These are phyloP conservation scores for Globisporangium megalacanthum DNA, from an alignment of 352 stramenopile species.

Conservation along the genomic window DNA sequence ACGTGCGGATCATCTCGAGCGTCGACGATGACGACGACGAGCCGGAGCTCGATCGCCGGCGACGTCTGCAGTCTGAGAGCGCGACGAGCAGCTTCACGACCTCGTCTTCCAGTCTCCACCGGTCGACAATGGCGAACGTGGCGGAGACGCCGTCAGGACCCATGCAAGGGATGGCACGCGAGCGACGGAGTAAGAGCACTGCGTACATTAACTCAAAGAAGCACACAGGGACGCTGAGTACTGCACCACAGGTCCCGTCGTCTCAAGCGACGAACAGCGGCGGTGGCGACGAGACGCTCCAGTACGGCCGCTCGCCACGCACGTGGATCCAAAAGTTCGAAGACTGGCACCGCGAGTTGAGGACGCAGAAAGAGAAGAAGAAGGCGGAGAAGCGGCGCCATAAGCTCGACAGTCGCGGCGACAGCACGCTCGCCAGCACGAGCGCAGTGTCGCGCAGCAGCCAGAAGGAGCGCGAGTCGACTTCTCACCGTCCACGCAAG, in stretches of 20 bases:
- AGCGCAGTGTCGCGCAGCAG: conserved; percentile 12
- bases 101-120: conserved; percentile 1
- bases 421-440: conserved; percentile 19
- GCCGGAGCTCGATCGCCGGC: conserved; percentile 31
- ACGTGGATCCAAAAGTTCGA: conserved; percentile 78
- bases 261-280: background rate
- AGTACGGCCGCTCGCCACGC: conserved; percentile 51
- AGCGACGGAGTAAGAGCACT: conserved; percentile 70
- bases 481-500: conserved; percentile 12
- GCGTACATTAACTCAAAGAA: conserved; percentile 42
- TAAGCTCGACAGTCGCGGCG: conserved; percentile 36
- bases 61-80: conserved; percentile 32
- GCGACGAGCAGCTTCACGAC: conserved; percentile 7
- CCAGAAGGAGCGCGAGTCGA: conserved; percentile 25
- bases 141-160: conserved; percentile 2
- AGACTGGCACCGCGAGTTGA: conserved; percentile 77
- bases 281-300: conserved; percentile 20
- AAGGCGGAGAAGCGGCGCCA: conserved; percentile 62
- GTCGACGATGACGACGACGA: conserved; percentile 1
- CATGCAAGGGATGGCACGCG: conserved; percentile 14
- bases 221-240: conserved; percentile 9
- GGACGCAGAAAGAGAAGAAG: conserved; percentile 73
- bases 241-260: conserved; percentile 1
- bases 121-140: conserved; percentile 12
- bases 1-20: conserved; percentile 41